Evolutionary conservation across 75 land plant genomes (phyloP), one percentile per base, ranked within the genome.

Genomic region (Sequoia sempervirens): DNA sequence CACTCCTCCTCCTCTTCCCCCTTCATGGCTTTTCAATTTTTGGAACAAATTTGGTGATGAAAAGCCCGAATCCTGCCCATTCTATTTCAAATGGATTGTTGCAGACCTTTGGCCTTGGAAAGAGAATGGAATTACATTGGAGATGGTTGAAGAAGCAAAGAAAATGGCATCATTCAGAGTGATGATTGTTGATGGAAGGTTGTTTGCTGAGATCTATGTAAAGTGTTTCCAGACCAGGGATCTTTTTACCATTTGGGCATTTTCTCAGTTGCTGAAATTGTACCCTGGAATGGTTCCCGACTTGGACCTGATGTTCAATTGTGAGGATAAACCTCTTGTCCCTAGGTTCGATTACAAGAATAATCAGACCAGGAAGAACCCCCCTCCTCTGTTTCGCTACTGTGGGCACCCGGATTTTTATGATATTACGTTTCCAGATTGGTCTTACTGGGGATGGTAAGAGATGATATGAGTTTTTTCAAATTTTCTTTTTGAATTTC

Each of bases 361-460:
- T 0, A 37, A 79, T 2, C 46, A 40, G 11, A 66, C 83, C 30
- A 50, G 53, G 14, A 37, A 79, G 15, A 36, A 81, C n/a, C 94
- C 93, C 18, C 96, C 96, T 13, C 92, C 96, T 3, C 2, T 94
- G 82, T 93, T 93, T 72, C 83, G 85, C 2, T 93, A 94, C 83
- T 90, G 94, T 82, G 90, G 89, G 10, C 85, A 82, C 34, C 79
- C 56, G 20, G 68, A 47, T n/a, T 83, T 88, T 15, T 32, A 88
- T 69, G 94, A 94, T 58, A 89, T 94, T 45, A 89, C 86, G 15
- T 92, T 94, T 74, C 96, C 96, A 34, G 96, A 94, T 85, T 94
- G 94, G 94, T 89, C 92, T 75, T 94, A 88, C 81, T 94, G 94
- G 96, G 96, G 96, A 38, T 93, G 95, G 95, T 93, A 87, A 89